Percentiles rank a stretch among this genome's conserved stretches.
Evolutionary conservation across 2,329 filamentous ascomycete species (phyloP).

Genomic region (Fusarium sp.): DNA sequence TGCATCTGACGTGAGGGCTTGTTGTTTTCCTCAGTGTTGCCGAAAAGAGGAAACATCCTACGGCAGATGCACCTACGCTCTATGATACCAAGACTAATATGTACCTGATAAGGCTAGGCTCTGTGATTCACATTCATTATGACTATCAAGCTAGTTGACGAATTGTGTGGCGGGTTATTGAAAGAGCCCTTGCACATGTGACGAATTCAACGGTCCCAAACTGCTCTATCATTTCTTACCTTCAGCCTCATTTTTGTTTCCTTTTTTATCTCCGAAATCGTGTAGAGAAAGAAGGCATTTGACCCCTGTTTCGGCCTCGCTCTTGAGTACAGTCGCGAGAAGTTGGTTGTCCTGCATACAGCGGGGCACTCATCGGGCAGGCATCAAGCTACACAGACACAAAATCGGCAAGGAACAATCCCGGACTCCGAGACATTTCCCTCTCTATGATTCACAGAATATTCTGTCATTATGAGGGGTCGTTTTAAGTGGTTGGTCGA

Average conservation of each 20-base stretch:
- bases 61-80: neutral
- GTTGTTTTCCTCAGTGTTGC: neutral
- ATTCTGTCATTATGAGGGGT: neutral
- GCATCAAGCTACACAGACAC: constrained; percentile 4
- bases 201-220: neutral
- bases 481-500: neutral
- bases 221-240: neutral
- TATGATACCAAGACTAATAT: neutral
- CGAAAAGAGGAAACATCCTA: neutral
- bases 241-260: no score
- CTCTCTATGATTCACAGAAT: neutral
- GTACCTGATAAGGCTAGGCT: neutral
- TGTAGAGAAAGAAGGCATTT: accelerated
- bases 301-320: constrained; percentile 23
- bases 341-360: neutral
- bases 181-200: neutral
- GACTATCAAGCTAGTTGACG: accelerated
- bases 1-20: neutral
- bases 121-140: neutral
- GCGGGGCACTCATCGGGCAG: constrained; percentile 5
- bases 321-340: constrained; percentile 22
- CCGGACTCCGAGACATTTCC: constrained; percentile 14
- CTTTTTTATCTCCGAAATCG: accelerated
- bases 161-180: neutral
- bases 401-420: neutral